Evolutionary conservation across 768 basidiomycete genomes (phyloP).

Genomic region (Rhizopogon rudus): DNA sequence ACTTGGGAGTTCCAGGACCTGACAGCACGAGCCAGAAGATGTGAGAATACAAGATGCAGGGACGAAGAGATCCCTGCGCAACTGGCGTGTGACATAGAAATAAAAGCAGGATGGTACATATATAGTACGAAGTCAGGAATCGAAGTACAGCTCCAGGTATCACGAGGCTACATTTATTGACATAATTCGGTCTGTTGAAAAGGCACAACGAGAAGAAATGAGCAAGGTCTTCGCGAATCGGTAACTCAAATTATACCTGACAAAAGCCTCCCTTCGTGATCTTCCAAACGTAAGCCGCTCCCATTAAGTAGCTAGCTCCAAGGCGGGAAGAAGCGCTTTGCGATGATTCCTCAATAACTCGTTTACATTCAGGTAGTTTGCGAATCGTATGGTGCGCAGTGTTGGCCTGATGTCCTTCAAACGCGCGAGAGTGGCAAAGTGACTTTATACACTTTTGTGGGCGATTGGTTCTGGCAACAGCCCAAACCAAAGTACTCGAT

Average conservation of each 20-base stretch:
- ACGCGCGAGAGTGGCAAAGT: slow-evolving; percentile 12
- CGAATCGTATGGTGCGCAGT: slow-evolving; percentile 17
- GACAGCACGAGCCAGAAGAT: no score
- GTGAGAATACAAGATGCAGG: no score
- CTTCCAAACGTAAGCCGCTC: slow-evolving; percentile 16
- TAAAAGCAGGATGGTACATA: no score
- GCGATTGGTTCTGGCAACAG: not conserved
- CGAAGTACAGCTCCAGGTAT: no score
- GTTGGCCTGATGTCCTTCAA: slow-evolving; percentile 12
- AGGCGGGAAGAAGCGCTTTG: slow-evolving; percentile 5
- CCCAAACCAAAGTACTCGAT: slow-evolving; percentile 15
- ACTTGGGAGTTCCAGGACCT: no score
- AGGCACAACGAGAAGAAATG: slow-evolving; percentile 2
- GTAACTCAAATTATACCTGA: slow-evolving; percentile 11
- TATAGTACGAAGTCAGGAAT: no score
- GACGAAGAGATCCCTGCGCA: no score
- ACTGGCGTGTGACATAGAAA: no score
- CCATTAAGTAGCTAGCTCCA: slow-evolving; percentile 5
- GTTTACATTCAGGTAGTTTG: slow-evolving; percentile 11
- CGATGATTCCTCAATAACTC: slow-evolving; percentile 14
- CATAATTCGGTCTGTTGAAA: no score
- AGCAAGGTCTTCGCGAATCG: not conserved
- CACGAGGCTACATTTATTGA: no score
- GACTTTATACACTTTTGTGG: not conserved
- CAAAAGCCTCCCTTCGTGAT: slow-evolving; percentile 12